Evolutionary conservation across 106 monocot genomes (phyloP).

Genomic region (Allium sativum): DNA sequence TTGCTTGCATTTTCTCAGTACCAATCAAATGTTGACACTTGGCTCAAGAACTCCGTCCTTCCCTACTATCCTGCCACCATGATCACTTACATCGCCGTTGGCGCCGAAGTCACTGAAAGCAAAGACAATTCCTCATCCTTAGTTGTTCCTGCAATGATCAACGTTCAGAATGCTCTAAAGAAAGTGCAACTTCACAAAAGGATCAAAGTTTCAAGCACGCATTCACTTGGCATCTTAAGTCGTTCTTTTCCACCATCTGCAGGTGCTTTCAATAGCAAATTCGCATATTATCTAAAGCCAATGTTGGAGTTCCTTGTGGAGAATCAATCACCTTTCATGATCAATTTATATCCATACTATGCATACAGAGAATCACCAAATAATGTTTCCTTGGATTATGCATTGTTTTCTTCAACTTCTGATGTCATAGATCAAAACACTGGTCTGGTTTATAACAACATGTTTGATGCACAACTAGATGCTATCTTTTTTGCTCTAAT

Average conservation of each 20-base stretch:
- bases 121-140: conserved; percentile 52
- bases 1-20: conserved; percentile 78
- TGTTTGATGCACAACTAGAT: conserved; percentile 94
- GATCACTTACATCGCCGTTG: conserved; percentile 79
- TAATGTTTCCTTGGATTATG: conserved; percentile 81
- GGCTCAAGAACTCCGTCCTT: conserved; percentile 87
- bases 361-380: conserved; percentile 70
- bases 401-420: conserved; percentile 49
- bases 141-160: conserved; percentile 81
- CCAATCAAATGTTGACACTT: conserved; percentile 88
- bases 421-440: conserved; percentile 97
- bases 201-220: conserved; percentile 81
- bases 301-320: conserved; percentile 86
- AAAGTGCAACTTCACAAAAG: conserved; percentile 70
- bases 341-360: conserved; percentile 93
- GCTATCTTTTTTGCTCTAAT: conserved; percentile 71
- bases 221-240: conserved; percentile 70
- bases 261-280: conserved; percentile 85
- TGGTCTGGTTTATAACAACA: conserved; percentile 84
- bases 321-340: conserved; percentile 89
- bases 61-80: conserved; percentile 83
- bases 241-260: conserved; percentile 92
- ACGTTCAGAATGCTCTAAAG: conserved; percentile 63
- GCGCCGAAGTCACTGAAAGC: conserved; percentile 83
- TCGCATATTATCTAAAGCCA: conserved; percentile 78